Evolutionary conservation across 495 filamentous ascomycete species (phyloP), one percentile per base, ranked within the genome.

Genomic region (Aspergillus cristatus): DNA sequence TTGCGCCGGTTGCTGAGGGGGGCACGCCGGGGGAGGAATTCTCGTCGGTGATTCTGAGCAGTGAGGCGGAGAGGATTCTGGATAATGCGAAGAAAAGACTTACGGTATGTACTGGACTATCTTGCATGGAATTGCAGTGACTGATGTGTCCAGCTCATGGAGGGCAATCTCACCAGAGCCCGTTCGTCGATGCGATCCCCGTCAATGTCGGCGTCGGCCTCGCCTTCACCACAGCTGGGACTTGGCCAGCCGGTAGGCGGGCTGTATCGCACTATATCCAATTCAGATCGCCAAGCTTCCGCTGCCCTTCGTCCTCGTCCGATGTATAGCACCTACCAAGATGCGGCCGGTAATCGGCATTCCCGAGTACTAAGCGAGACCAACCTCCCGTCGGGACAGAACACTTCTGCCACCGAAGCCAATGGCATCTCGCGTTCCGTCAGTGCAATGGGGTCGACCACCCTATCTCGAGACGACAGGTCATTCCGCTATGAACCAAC

Each of bases 11-110:
- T 30, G 46, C 50, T 30, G 54, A 48, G 22, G 57, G 52, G 42
- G 48, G 43, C 8, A 55, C 53, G 7, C 54, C 59, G 12, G 69
- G 68, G 28, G 70, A 75, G 33, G 63, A 60, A 26, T 74, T 78
- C 46, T 82, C 85, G 17, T 81, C 79, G 32, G 78, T 74, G 10
- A 78, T 84, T 6, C 54, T 94, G 54, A 91, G 84, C 51, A 79
- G 78, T 42, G 72, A 85, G 49, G 88, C 88, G 8, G 88, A 95
- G 55, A 66, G 84, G 41, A 94, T 94, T 54, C 66, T 95, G 30
- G 84, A 86, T 25, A 93, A 93, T 62, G 88, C 88, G 18, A 95
- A 95, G 62, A 80, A 75, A 56, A 72, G 87, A 47, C 63, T 95
- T 29, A 86, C 83, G 58, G 88, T 95, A 70, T 58, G 84, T 60